These are phyloP conservation scores for Taphrina communis DNA, from an alignment of 1,139 yeast genomes.

Conservation along the genomic window DNA sequence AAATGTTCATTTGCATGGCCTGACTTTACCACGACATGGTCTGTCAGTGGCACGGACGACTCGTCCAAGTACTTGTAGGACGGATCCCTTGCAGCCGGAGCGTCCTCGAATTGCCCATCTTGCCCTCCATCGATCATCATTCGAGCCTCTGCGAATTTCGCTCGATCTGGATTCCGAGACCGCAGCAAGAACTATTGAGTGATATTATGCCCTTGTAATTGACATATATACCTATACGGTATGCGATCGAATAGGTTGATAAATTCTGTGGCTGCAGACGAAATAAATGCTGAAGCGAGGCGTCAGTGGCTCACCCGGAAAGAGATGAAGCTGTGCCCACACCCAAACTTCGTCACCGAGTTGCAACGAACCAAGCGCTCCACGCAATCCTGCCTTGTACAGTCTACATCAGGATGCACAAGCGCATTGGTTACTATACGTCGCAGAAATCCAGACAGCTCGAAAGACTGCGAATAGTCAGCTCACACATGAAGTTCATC, in stretches of 20 bases:
- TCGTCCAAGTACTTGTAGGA: slow-evolving; percentile 18
- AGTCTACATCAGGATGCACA: background rate
- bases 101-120: slow-evolving; percentile 21
- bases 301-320: slow-evolving; percentile 11
- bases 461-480: too few relatives aligned
- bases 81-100: slow-evolving; percentile 28
- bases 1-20: background rate
- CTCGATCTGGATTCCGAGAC: too few relatives aligned
- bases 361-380: background rate
- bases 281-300: background rate
- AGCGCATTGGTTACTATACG: too few relatives aligned
- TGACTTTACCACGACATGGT: background rate
- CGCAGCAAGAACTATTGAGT: too few relatives aligned
- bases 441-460: too few relatives aligned
- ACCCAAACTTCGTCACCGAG: background rate
- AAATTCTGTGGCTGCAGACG: background rate
- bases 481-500: slow-evolving; percentile 15
- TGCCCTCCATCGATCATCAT: background rate
- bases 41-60: background rate
- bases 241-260: too few relatives aligned
- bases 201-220: too few relatives aligned
- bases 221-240: too few relatives aligned
- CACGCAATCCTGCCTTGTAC: background rate
- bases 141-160: too few relatives aligned
- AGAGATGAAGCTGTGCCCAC: slow-evolving; percentile 8